A percentile compares a stretch with the other conserved stretches of the same genome.
These are phyloP conservation scores for Tylopilus intermedius DNA, from an alignment of 768 basidiomycete species.

Conservation along the genomic window DNA sequence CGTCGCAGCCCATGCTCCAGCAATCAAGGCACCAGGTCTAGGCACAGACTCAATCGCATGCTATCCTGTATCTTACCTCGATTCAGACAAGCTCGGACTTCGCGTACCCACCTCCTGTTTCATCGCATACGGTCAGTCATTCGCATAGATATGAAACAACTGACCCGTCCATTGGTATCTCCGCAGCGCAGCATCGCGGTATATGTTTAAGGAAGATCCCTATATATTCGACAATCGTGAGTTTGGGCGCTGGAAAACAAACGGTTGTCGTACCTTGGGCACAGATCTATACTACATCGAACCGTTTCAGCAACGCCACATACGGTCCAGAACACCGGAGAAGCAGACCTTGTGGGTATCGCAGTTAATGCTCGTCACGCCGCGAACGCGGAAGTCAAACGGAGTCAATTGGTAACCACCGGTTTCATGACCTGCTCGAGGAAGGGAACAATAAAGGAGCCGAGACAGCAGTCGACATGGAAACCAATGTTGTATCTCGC, in stretches of 20 bases:
- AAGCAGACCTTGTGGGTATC: slow-evolving; percentile 83
- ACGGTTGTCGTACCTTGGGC: slow-evolving; percentile 59
- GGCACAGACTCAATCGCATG: background rate
- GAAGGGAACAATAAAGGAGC: slow-evolving; percentile 92
- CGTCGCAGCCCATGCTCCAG: slow-evolving; percentile 79
- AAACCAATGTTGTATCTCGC: slow-evolving; percentile 71
- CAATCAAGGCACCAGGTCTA: slow-evolving; percentile 88
- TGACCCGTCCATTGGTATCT: slow-evolving; percentile 78
- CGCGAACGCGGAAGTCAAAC: slow-evolving; percentile 88
- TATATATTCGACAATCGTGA: slow-evolving; percentile 24
- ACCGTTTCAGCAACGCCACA: slow-evolving; percentile 1
- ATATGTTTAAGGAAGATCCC: slow-evolving; percentile 96
- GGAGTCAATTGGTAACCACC: slow-evolving; percentile 54
- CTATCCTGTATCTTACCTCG: slow-evolving; percentile 51
- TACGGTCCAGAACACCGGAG: background rate
- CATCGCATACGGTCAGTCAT: background rate
- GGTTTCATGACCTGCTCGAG: slow-evolving; percentile 64
- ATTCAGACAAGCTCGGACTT: slow-evolving; percentile 85
- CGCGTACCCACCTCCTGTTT: slow-evolving; percentile 77
- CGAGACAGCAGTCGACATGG: slow-evolving; percentile 94
- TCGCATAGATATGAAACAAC: slow-evolving; percentile 11
- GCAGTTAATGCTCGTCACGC: slow-evolving; percentile 92
- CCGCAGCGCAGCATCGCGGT: slow-evolving; percentile 70
- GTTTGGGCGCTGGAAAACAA: background rate
- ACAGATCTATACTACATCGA: slow-evolving; percentile 80